Conservation (phyloP, 257 asterid genomes). For the Gardenia jasminoides region DNA sequence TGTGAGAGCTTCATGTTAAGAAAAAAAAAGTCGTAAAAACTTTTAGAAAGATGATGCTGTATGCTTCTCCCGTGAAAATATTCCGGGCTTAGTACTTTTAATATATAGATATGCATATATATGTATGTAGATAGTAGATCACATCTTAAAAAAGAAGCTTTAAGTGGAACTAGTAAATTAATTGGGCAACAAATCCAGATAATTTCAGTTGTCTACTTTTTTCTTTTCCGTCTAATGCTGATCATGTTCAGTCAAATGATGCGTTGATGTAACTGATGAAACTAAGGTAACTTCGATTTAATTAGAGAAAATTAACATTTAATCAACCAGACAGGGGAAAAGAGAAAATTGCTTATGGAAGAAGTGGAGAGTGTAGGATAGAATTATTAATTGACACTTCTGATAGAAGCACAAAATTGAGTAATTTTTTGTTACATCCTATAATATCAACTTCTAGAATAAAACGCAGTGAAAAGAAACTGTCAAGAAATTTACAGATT, state of each 20-base stretch:
- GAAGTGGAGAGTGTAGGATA: background rate
- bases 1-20: background rate
- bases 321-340: background rate
- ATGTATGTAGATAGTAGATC: background rate
- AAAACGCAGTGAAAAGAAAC: constrained; percentile 10
- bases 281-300: background rate
- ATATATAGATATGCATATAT: too few species aligned
- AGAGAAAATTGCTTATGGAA: background rate
- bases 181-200: background rate
- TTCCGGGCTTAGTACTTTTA: background rate
- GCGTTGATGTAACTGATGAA: background rate
- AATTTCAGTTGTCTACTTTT: background rate
- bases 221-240: too few species aligned
- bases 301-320: too few species aligned
- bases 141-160: background rate
- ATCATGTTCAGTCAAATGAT: background rate
- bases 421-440: constrained; percentile 8
- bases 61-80: too few species aligned
- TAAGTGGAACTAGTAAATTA: background rate
- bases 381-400: background rate
- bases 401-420: constrained; percentile 1
- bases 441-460: background rate
- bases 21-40: background rate
- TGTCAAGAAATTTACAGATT: constrained; percentile 48
- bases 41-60: background rate